These are phyloP conservation scores for Xerocomus potaroensis DNA, from an alignment of 768 basidiomycete genomes.

Conservation along the genomic window DNA sequence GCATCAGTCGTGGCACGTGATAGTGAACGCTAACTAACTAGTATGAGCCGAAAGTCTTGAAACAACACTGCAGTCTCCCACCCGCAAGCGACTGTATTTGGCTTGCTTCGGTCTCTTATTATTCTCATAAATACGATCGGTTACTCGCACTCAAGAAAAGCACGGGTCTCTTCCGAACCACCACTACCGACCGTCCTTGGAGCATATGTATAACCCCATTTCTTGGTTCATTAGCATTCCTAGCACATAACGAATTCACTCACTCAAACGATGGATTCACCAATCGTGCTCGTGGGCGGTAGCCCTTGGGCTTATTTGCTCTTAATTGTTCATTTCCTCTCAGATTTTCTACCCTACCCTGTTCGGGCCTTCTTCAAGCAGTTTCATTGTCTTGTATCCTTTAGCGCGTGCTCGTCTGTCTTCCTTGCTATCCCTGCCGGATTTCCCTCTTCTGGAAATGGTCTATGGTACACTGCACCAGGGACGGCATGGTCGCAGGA, in stretches of 20 bases:
- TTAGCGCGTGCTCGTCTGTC: constrained; percentile 18
- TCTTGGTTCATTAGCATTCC: background rate
- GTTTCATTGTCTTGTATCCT: constrained; percentile 19
- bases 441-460: constrained; percentile 74
- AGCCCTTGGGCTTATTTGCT: constrained; percentile 15
- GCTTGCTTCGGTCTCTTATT: background rate
- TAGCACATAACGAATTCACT: background rate
- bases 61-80: background rate
- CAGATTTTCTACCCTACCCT: constrained; percentile 14
- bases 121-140: background rate
- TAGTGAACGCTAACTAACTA: too few relatives aligned
- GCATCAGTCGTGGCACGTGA: background rate
- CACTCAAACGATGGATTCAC: constrained; percentile 20
- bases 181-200: background rate
- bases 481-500: constrained; percentile 55
- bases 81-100: background rate
- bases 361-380: constrained; percentile 15
- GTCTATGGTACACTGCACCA: constrained; percentile 60
- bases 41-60: too few relatives aligned
- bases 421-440: constrained; percentile 31
- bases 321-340: constrained; percentile 9
- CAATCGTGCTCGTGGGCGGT: constrained; percentile 13
- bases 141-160: background rate
- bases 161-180: background rate
- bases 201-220: background rate